These are phyloP conservation scores for Termitomyces sp. DNA, from an alignment of 768 basidiomycete genomes.

Conservation along the genomic window DNA sequence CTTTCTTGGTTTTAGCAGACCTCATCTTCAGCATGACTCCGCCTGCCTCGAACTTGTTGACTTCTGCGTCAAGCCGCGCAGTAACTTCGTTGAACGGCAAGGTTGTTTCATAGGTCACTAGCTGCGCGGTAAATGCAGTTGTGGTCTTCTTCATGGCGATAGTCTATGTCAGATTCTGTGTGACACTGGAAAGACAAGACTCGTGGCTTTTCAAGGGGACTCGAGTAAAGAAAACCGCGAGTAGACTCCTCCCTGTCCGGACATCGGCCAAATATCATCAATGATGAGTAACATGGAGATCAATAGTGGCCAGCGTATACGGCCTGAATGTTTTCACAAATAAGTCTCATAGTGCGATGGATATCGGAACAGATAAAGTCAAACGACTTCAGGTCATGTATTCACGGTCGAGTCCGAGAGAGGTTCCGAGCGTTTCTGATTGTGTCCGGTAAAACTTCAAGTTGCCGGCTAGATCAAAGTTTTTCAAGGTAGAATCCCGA, in stretches of 20 bases:
- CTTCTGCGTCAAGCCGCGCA: slow-evolving; percentile 36
- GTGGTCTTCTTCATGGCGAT: slow-evolving; percentile 23
- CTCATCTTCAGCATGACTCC: slow-evolving; percentile 20
- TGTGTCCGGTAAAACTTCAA: neutral
- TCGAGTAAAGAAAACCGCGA: neutral
- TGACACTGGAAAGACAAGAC: neutral
- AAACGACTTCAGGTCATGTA: no score
- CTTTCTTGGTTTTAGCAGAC: slow-evolving; percentile 27
- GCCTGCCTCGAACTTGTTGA: slow-evolving; percentile 34
- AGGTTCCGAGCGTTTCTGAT: no score
- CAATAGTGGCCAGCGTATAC: no score
- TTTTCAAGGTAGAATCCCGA: neutral
- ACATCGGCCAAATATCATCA: no score
- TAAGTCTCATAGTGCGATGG: no score
- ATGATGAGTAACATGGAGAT: neutral
- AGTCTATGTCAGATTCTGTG: neutral
- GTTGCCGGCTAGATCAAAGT: neutral
- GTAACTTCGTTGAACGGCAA: slow-evolving; percentile 37
- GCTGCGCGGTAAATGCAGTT: slow-evolving; percentile 32
- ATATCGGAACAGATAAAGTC: no score
- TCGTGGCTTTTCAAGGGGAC: no score
- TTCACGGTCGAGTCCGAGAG: no score
- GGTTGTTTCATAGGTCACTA: slow-evolving; percentile 39
- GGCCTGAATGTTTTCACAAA: no score
- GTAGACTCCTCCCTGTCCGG: no score